Evolutionary conservation across 495 filamentous ascomycete species (phyloP).

Genomic region (Mytilinidion resinicola): DNA sequence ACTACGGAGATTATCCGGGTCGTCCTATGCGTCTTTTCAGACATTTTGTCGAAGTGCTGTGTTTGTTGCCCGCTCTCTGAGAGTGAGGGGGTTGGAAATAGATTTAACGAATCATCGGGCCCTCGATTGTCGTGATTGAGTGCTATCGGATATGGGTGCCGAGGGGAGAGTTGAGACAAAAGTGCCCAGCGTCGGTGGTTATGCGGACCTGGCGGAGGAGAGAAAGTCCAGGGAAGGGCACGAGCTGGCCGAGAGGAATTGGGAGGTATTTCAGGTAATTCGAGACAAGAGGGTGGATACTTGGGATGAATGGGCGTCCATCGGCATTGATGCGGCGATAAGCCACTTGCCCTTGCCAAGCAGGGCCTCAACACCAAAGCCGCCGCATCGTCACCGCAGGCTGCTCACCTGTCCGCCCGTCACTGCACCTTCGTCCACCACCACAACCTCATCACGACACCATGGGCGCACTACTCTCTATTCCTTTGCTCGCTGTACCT

Average conservation of each 20-base stretch:
- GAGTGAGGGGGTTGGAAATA: neutral
- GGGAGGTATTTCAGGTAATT: neutral
- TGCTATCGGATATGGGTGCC: neutral
- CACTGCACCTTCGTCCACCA: conserved; percentile 7
- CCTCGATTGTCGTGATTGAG: no score
- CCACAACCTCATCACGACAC: conserved; percentile 28
- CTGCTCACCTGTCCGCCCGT: conserved; percentile 5
- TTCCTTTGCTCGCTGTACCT: conserved; percentile 83
- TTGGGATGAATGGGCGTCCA: neutral
- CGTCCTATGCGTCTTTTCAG: conserved; percentile 40
- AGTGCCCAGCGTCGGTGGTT: no score
- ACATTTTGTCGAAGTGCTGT: neutral
- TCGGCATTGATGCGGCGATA: conserved; percentile 4
- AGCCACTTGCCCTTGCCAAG: neutral
- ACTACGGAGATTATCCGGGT: conserved; percentile 69
- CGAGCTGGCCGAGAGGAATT: no score
- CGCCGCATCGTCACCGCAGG: conserved; percentile 6
- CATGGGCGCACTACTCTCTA: conserved; percentile 88
- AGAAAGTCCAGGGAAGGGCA: no score
- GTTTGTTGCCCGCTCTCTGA: neutral
- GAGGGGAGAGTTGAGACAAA: neutral
- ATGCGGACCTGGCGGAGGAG: no score
- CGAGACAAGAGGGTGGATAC: neutral
- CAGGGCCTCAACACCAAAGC: neutral
- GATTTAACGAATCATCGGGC: neutral